These are phyloP conservation scores for Coccomyxa sp. DNA, from an alignment of 139 green algal genomes.

Conservation along the genomic window DNA sequence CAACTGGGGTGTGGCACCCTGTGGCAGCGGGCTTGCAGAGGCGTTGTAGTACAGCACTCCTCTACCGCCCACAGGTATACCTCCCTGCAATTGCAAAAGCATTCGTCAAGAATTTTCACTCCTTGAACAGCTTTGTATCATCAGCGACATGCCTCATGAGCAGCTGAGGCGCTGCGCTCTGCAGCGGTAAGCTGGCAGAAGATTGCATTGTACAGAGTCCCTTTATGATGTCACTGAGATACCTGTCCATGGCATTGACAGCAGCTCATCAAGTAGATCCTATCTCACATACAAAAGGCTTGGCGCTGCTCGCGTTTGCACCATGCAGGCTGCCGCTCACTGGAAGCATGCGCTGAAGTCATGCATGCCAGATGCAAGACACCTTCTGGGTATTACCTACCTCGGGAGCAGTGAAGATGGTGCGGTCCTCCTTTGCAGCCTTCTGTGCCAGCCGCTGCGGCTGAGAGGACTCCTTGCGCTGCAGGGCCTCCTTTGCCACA, in stretches of 20 bases:
- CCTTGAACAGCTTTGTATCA: not conserved
- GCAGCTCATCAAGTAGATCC: no score
- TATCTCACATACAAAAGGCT: no score
- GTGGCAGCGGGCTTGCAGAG: conserved; percentile 22
- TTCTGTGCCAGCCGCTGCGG: not conserved
- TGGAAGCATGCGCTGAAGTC: not conserved
- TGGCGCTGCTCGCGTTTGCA: not conserved
- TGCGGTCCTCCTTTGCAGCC: not conserved
- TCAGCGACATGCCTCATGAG: not conserved
- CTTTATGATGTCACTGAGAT: no score
- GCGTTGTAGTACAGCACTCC: conserved; percentile 66
- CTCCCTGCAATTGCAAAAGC: not conserved
- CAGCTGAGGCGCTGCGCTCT: not conserved
- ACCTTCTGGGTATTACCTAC: not conserved
- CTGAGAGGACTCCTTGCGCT: conserved; percentile 4
- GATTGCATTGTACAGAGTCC: no score
- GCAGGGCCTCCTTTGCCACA: conserved; percentile 5
- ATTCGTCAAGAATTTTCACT: not conserved
- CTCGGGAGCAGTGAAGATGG: conserved; percentile 16
- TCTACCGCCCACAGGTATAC: not conserved
- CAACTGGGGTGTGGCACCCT: conserved; percentile 5
- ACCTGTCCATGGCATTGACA: no score
- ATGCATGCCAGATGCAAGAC: not conserved
- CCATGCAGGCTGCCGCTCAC: not conserved
- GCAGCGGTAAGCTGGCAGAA: no score